Percentiles rank a stretch among this genome's conserved stretches.
phyloP scores from a whole-genome alignment of 768 basidiomycete species.

The Cystobasidiopsis lactophilus region DNA sequence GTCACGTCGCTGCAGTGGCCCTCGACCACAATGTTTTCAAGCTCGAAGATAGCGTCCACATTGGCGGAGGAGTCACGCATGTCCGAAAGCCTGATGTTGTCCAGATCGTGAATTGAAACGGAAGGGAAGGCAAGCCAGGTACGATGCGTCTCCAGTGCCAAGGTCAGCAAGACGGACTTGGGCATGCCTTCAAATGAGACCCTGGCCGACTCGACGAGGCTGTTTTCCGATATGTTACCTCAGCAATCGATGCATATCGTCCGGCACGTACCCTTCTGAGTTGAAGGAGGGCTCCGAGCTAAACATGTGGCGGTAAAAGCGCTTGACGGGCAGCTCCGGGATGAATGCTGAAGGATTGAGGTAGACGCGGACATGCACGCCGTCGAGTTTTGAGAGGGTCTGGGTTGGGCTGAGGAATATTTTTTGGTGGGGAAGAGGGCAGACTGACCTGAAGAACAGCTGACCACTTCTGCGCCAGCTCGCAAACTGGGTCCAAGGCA shows the following conservation, averaged over 20 bases:
- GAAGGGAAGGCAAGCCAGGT: constrained; percentile 86
- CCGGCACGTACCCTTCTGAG: constrained; percentile 37
- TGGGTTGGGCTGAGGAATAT: too few relatives aligned
- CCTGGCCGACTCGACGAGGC: constrained; percentile 37
- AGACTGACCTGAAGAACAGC: constrained; percentile 44
- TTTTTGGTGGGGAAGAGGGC: too few relatives aligned
- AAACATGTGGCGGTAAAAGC: constrained; percentile 70
- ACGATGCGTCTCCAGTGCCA: constrained; percentile 73
- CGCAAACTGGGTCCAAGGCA: constrained; percentile 65
- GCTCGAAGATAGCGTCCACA: constrained; percentile 56
- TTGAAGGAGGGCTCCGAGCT: constrained; percentile 40
- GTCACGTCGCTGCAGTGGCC: constrained; percentile 66
- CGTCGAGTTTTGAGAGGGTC: constrained; percentile 22
- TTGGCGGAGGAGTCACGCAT: constrained; percentile 36
- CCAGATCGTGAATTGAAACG: constrained; percentile 72
- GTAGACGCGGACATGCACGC: constrained; percentile 42
- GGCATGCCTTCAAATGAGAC: constrained; percentile 54
- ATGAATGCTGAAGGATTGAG: constrained; percentile 44
- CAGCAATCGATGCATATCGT: background rate
- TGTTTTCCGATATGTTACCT: constrained; percentile 22
- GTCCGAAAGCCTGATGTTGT: constrained; percentile 69
- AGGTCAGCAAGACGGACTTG: constrained; percentile 67
- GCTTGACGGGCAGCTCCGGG: constrained; percentile 67
- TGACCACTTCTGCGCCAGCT: constrained; percentile 66
- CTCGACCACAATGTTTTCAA: constrained; percentile 79